Conservation (phyloP, 306 rosid genomes). For the Nissolia schottii region DNA sequence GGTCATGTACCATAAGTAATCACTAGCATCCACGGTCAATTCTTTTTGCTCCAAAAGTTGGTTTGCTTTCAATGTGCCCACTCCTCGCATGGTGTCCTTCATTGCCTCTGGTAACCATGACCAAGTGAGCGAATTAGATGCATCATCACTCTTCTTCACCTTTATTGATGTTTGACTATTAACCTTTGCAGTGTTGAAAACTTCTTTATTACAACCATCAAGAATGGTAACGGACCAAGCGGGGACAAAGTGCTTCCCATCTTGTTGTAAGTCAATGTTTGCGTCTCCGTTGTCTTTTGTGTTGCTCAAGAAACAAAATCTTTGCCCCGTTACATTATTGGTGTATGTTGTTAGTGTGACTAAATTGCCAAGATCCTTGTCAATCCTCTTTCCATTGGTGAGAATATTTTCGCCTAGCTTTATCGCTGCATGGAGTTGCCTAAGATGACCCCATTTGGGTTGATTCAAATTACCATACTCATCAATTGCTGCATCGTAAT, state of each 20-base stretch:
- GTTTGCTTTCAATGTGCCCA: not conserved
- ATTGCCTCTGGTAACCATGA: not conserved
- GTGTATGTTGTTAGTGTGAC: not conserved
- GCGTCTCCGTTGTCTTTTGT: not conserved
- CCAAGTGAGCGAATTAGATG: not conserved
- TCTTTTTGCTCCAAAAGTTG: not conserved
- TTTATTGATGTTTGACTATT: not conserved
- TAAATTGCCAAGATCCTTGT: not conserved
- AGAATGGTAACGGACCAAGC: slow-evolving; percentile 28
- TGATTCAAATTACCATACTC: slow-evolving; percentile 35
- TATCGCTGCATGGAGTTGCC: slow-evolving; percentile 19
- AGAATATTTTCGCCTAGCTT: not conserved
- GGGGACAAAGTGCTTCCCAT: slow-evolving; percentile 15
- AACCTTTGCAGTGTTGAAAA: slow-evolving; percentile 27
- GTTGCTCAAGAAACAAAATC: not conserved
- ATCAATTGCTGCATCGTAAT: slow-evolving; percentile 30
- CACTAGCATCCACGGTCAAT: not conserved
- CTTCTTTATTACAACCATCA: slow-evolving; percentile 14
- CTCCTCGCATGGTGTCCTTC: not conserved
- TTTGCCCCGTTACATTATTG: not conserved
- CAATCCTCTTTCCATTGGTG: not conserved
- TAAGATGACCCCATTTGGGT: slow-evolving; percentile 41
- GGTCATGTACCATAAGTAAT: slow-evolving; percentile 14
- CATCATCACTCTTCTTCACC: not conserved
- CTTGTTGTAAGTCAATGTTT: not conserved